These are phyloP conservation scores for Botryotinia convoluta DNA, from an alignment of 2,329 filamentous ascomycete genomes.

Conservation along the genomic window DNA sequence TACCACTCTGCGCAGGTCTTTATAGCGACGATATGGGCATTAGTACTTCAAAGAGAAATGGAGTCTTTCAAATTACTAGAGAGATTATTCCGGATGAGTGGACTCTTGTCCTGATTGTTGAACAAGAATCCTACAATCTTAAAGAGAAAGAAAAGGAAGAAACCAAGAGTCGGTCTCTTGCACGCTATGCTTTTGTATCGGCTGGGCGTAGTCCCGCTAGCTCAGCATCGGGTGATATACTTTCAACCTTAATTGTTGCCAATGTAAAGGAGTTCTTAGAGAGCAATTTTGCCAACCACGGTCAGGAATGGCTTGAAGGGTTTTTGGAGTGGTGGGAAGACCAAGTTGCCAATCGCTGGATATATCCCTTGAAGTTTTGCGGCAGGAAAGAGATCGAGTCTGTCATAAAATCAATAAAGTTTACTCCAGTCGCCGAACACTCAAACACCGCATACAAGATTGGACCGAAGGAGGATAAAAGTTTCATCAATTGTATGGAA, in stretches of 20 bases:
- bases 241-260: neutral
- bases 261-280: neutral
- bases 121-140: neutral
- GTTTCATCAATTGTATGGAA: neutral
- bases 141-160: neutral
- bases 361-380: neutral
- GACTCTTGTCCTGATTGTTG: neutral
- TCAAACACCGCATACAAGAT: neutral
- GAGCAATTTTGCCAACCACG: neutral
- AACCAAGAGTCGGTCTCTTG: neutral
- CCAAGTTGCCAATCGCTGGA: neutral
- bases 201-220: neutral
- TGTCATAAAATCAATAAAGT: neutral
- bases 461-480: neutral
- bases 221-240: neutral
- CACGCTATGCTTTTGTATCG: neutral
- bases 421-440: neutral
- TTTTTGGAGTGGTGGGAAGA: neutral
- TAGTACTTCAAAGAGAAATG: neutral
- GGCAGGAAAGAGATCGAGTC: neutral
- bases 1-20: neutral
- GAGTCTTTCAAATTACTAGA: neutral
- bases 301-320: neutral
- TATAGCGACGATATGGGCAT: neutral
- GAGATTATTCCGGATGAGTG: neutral